Evolutionary conservation across 1,284 basidiomycete genomes (phyloP), one percentile per base, ranked within the genome.

Genomic region (Trametes pubescens): DNA sequence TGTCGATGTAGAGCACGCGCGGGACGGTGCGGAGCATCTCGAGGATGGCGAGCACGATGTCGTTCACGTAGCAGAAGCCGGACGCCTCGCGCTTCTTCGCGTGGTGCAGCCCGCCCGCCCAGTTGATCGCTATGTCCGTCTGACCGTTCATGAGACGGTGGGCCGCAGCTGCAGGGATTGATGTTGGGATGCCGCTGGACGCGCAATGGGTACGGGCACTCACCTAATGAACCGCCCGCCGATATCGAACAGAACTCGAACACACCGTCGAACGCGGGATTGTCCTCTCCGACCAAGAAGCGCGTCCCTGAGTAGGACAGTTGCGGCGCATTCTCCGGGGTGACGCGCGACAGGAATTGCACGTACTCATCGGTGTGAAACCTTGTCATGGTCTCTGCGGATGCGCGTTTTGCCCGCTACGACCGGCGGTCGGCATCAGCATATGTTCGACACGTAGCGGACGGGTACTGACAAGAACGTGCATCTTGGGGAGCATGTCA

Each of bases 351-450:
- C 35, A 99, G 80, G 71, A 99, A 96, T 71, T 98, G 88, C 64
- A 99, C 87, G 77, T 98, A 99, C 83, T 99, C 97, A 80, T 99
- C 97, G 22, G 96, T 97, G 77, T 99, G 98, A 76, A 99, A 99
- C 21, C 89, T 81, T 7, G 94, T 92, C 93, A 99, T 95, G 52
- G 89, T 86, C 72, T 92, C 88, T 14, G 91, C 87, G 0, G 89
- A 87, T 2, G 96, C 93, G 47, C 95, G 86, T 74, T 86, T 89
- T 2, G 98, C 92, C 73, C 87, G 86, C 93, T 95, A 22, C 14
- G 13, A 7, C 13, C 11, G 24, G 47, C 21, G n/a, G 2, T 10
- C 4, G 13, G 24, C 26, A 32, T 49, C 11, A 10, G 10, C 10
- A 38, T 13, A 16, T 38, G 14, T 11, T 13, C 37, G 13, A 16